Evolutionary conservation across 306 rosid species (phyloP), one percentile per base, ranked within the genome.

Genomic region (Gleditsia sinensis): DNA sequence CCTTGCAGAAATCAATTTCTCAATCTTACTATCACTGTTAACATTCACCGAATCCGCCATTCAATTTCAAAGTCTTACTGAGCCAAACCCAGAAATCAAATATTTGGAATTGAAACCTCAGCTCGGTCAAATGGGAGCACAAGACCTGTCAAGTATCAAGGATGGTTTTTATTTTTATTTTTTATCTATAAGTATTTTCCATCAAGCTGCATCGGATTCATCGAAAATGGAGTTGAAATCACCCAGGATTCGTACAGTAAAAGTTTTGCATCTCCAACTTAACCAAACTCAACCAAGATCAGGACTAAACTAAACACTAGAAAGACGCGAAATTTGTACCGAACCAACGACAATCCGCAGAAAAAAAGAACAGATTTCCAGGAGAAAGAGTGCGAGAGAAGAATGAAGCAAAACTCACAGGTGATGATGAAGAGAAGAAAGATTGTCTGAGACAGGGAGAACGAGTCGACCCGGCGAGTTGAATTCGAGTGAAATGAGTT

Each of bases 31-130:
- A 58, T 75, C 81, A 36, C 64, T 36, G 4, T 37, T 69, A 57
- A 53, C 82, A 67, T 78, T 83, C 60, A 43, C 74, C 57, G 90
- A 75, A 68, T 77, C 83, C 78, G 90, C 94, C 98, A 94, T 94
- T 81, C 66, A 81, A 60, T 51, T 69, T 32, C 68, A 56, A 64
- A 61, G 65, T 69, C 74, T 55, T 5, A 65, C 71, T 64, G 75
- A 71, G 64, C 54, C 69, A 82, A 74, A 67, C 55, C 77, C 61
- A 39, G 64, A 25, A 27, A 76, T 67, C 50, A 74, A 77, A 53
- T 9, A 59, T 48, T 69, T 19, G 3, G 28, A 80, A 53, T 75
- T 75, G 68, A 67, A 69, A 53, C 24, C 33, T 24, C 36, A 59
- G 9, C 69, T 40, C 75, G 78, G 34, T 32, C 10, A 43, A 67